Base-by-base conservation (phyloP, 768 basidiomycete genomes). In the Glaciozyma antarctica region DNA sequence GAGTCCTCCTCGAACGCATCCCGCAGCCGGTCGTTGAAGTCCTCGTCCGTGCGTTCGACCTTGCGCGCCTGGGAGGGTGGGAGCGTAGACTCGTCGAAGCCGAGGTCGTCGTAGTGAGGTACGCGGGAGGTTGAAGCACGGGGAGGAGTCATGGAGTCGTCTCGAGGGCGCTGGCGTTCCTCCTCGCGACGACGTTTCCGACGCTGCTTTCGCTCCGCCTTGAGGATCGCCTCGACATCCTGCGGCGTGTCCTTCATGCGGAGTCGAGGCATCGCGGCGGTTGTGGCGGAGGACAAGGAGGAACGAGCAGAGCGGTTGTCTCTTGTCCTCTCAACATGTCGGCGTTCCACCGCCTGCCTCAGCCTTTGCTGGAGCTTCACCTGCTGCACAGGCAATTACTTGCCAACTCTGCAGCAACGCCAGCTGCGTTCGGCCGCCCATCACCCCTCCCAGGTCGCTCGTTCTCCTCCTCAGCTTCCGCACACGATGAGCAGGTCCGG, bases 401-500 rank as follows among this genome's bases (percentile, higher is more conserved):
- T 21, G 19, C 13, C 47, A 48, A 1, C 3, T n/a, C 47, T 19
- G 47, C 47, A 48, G 21, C 47, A 13, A 21, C 47, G 22, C 53
- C 21, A 54, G 32, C 51, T 28, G 26, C 26, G 26, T 52, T 52
- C n/a, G 22, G 44, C 38, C 24, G 38, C 38, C 10, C 38, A 24
- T 7, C n/a, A 3, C 3, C 57, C 6, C 34, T 64, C 63, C 3
- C 44, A 41, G 43, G 16, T 49, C 52, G 32, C 59, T 28, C 30
- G 19, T 62, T 55, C 19, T 58, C 61, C 1, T 24, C 61, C 26
- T 26, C 60, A 41, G 38, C 38, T 41, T 2, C 5, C 51, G 34
- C 28, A 43, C 55, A 24, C 38, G 34, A 28, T 15, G 44, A 26
- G 21, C 30, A 48, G 4, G 55, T 63, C 21, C 79, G 91, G 22